These are phyloP conservation scores for Microcos paniculata DNA, from an alignment of 345 rosid genomes.

Conservation along the genomic window DNA sequence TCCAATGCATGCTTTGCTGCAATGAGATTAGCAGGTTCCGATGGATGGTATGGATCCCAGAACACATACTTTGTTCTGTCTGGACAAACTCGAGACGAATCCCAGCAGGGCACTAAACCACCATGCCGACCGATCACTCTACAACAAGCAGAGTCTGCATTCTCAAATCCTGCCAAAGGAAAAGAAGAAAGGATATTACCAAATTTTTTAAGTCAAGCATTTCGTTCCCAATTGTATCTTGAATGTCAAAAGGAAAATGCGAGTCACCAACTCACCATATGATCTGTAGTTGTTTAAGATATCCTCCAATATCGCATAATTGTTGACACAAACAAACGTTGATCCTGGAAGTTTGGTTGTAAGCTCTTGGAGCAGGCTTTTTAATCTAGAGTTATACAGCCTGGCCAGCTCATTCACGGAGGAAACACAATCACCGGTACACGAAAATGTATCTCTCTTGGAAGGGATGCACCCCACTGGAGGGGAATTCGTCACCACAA, in stretches of 20 bases:
- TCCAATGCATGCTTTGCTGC: conserved; percentile 34
- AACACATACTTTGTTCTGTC: conserved; percentile 37
- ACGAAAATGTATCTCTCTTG: background rate
- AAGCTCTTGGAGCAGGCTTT: conserved; percentile 10
- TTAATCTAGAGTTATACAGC: conserved; percentile 13
- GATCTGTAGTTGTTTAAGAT: background rate
- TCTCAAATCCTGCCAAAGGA: conserved; percentile 31
- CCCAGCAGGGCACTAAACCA: conserved; percentile 21
- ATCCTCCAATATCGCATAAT: background rate
- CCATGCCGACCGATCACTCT: conserved; percentile 22
- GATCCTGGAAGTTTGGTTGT: background rate
- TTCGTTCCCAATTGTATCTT: too few relatives aligned
- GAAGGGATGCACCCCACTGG: conserved; percentile 2
- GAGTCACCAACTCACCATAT: conserved; percentile 8
- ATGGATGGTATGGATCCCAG: conserved; percentile 46
- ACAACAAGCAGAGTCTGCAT: conserved; percentile 39
- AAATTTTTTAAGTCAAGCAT: too few relatives aligned
- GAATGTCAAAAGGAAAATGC: too few relatives aligned
- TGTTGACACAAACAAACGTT: background rate
- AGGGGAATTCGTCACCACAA: background rate
- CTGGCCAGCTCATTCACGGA: background rate
- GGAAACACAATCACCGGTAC: background rate
- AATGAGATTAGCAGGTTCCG: conserved; percentile 38
- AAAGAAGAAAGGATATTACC: background rate
- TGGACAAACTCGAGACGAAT: conserved; percentile 29